A percentile compares a stretch with the other conserved stretches of the same genome.
phyloP scores from a whole-genome alignment of 225 moss, liverwort and hornwort genomes.

The Physcomitrium patens region DNA sequence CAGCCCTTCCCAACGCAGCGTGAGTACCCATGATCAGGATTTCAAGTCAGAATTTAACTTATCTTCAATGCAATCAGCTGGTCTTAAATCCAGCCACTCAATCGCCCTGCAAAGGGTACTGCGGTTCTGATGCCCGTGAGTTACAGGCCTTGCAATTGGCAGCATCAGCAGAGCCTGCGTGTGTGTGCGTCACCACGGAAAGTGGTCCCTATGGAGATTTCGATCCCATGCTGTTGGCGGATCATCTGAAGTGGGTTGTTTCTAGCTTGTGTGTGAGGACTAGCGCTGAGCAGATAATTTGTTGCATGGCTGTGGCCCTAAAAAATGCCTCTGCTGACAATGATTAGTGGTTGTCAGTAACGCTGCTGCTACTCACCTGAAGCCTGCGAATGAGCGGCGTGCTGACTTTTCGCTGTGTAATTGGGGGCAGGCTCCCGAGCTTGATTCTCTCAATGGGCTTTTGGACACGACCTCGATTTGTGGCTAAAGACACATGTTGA shows the following conservation, averaged over 20 bases:
- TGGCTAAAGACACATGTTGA: background rate
- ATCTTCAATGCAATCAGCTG: background rate
- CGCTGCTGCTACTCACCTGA: background rate
- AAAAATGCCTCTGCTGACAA: background rate
- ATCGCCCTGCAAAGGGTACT: background rate
- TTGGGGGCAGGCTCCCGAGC: background rate
- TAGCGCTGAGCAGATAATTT: too few species aligned
- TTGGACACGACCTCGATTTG: background rate
- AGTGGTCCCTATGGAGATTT: background rate
- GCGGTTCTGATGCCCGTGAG: background rate
- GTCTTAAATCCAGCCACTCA: constrained; percentile 12
- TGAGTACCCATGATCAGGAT: background rate
- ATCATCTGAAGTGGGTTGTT: background rate
- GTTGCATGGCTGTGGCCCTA: too few species aligned
- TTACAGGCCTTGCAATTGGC: background rate
- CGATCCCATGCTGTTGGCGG: background rate
- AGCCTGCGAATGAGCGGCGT: constrained; percentile 6
- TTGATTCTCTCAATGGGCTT: background rate
- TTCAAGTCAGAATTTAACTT: constrained; percentile 2
- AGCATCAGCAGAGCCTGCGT: background rate
- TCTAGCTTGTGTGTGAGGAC: too few species aligned
- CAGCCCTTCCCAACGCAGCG: background rate
- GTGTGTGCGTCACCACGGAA: background rate
- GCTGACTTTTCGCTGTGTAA: background rate
- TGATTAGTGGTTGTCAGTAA: constrained; percentile 21